Percentiles rank a stretch among this genome's conserved stretches.
Evolutionary conservation across 1,284 basidiomycete species (phyloP).

Genomic region (Anthracocystis setariae): DNA sequence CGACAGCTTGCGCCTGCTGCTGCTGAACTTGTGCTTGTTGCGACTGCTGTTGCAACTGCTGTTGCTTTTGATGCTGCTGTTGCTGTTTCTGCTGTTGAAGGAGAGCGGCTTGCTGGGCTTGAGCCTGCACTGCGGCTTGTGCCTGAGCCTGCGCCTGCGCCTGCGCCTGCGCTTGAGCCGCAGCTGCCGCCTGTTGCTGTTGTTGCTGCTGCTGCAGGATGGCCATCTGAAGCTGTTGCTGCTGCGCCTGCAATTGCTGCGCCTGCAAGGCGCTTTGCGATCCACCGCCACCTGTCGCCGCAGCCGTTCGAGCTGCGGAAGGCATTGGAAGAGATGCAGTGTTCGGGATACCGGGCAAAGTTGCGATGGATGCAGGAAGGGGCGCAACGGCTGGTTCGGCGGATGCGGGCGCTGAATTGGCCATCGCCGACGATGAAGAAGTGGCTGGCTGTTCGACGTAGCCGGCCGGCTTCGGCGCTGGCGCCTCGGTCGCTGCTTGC

Average conservation of each 20-base stretch:
- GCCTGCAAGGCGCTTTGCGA: constrained; percentile 37
- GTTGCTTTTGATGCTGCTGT: constrained; percentile 51
- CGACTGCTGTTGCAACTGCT: constrained; percentile 34
- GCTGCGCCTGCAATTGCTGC: constrained; percentile 37
- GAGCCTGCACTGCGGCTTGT: constrained; percentile 41
- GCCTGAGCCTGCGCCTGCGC: constrained; percentile 29
- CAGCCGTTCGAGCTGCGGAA: constrained; percentile 37
- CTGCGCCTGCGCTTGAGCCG: constrained; percentile 21
- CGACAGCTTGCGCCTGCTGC: constrained; percentile 15
- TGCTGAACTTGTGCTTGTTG: constrained; percentile 41
- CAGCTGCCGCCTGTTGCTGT: constrained; percentile 41
- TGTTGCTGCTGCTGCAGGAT: constrained; percentile 47
- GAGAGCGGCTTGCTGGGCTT: constrained; percentile 36
- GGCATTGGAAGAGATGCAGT: constrained; percentile 30
- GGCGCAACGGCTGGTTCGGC: constrained; percentile 20
- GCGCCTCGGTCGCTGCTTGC: constrained; percentile 58
- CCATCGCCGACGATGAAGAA: constrained; percentile 17
- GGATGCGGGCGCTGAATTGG: constrained; percentile 19
- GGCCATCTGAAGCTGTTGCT: constrained; percentile 44
- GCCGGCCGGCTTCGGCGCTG: constrained; percentile 48
- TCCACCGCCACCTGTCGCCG: constrained; percentile 31
- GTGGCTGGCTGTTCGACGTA: constrained; percentile 40
- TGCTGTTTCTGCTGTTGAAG: constrained; percentile 55
- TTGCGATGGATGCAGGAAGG: constrained; percentile 24
- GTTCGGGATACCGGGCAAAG: constrained; percentile 28